These are phyloP conservation scores for Auricularia sp. DNA, from an alignment of 768 basidiomycete genomes.

Conservation along the genomic window DNA sequence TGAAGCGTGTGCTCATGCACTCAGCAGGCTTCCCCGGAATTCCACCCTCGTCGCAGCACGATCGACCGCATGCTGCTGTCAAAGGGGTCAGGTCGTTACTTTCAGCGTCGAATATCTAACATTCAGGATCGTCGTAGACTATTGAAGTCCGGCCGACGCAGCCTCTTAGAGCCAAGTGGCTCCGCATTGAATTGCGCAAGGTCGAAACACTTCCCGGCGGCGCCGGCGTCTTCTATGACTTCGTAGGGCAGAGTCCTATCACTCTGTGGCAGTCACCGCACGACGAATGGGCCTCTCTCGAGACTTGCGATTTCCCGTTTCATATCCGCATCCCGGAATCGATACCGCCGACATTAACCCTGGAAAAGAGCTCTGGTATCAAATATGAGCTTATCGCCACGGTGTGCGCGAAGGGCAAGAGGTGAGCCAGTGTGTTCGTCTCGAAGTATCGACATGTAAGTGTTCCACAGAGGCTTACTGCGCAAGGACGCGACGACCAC, in stretches of 20 bases:
- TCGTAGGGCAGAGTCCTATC: slow-evolving; percentile 71
- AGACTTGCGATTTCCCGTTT: slow-evolving; percentile 80
- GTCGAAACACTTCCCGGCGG: slow-evolving; percentile 71
- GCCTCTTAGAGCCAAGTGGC: slow-evolving; percentile 85
- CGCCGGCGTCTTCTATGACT: slow-evolving; percentile 66
- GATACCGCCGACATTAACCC: slow-evolving; percentile 73
- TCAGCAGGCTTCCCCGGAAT: slow-evolving; percentile 73
- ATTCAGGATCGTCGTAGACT: slow-evolving; percentile 38
- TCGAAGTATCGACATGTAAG: neutral
- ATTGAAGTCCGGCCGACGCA: slow-evolving; percentile 72
- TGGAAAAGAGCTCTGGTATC: slow-evolving; percentile 76
- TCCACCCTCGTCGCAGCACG: slow-evolving; percentile 55
- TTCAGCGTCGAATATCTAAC: too few species aligned
- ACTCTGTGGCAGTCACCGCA: slow-evolving; percentile 75
- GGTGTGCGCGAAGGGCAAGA: slow-evolving; percentile 79
- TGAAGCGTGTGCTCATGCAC: slow-evolving; percentile 3
- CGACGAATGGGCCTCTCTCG: slow-evolving; percentile 31
- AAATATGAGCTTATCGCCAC: slow-evolving; percentile 85
- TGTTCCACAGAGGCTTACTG: slow-evolving; percentile 54
- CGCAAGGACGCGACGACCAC: slow-evolving; percentile 68
- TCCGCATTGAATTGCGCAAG: slow-evolving; percentile 84
- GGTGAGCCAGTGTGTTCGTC: slow-evolving; percentile 32
- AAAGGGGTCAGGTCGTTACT: slow-evolving; percentile 53
- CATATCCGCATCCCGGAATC: slow-evolving; percentile 87
- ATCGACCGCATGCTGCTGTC: slow-evolving; percentile 73